Evolutionary conservation across 441 rosid genomes (phyloP), one percentile per base, ranked within the genome.

Genomic region (Populus hybrid): DNA sequence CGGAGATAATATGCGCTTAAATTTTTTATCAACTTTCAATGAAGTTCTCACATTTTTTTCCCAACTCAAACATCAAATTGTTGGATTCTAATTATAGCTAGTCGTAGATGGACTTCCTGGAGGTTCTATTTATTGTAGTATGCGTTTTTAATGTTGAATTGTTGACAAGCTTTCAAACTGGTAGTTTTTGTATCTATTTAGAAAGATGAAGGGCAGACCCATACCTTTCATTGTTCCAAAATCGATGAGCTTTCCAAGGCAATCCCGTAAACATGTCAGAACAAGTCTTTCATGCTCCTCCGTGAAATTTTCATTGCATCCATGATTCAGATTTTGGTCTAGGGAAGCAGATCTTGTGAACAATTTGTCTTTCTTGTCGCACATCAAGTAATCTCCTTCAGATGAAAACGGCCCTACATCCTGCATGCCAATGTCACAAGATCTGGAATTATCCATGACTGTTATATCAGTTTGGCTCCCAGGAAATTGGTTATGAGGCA

Each of bases 211-310:
- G 9, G 21, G 57, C 46, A 73, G 71, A 72, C 65, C 59, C 80
- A 69, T 80, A 80, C 90, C 87, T 81, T 85, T 78, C 67, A 81
- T 71, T 77, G 76, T 71, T 82, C 85, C 83, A 5, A 80, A 79
- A 35, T 80, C 68, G 69, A 86, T 83, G 78, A 88, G 83, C 77
- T 79, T 86, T 57, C 81, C 79, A 38, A 92, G 89, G 72, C 78
- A 86, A 68, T 90, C 89, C 61, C 88, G 82, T 72, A 91, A 80
- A 78, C 83, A 84, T 73, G 84, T 76, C 84, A 93, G 84, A 66
- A 87, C 88, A 46, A 78, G 82, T 75, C 81, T 87, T 83, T 91
- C 94, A 80, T 85, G 90, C 84, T 86, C 86, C 23, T 59, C 61
- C 46, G 82, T 80, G 71, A 68, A 63, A 68, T 78, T 82, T 40